Evolutionary conservation across 257 asterid genomes (phyloP), one percentile per base, ranked within the genome.

Genomic region (Schizonepeta tenuifolia): DNA sequence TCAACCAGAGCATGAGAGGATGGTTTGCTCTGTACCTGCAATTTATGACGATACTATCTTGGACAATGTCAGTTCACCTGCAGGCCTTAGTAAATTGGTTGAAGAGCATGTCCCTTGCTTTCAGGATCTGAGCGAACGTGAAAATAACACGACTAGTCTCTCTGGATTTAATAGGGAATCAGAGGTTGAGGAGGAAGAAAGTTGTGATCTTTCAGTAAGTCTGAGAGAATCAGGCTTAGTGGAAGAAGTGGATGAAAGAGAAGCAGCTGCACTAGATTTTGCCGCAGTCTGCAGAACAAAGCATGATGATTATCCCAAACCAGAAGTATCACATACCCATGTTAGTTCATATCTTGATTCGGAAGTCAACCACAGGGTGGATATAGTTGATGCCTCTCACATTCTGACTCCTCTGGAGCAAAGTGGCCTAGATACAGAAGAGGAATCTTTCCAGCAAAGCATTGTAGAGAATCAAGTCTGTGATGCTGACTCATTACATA

Each of bases 181-280:
- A 36, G 73, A 70, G 43, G 71, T 79, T 24, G 22, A 47, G 57
- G 77, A 73, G 68, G 70, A 71, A 61, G 77, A 62, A 60, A 55
- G 38, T 38, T 43, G 74, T 41, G 63, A 49, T 66, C 67, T 69
- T 33, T 65, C 64, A 51, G 80, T 46, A 69, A 70, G 75, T 35
- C 79, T 64, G 17, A 28, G 9, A 43, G 76, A 78, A 54, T 75
- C 84, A 60, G 56, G 71, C 40, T 69, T 74, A 24, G 44, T 73
- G 67, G 85, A 82, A 38, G 86, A 83, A 82, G 79, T 66, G 41
- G 65, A 63, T 66, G 79, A 78, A 62, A 79, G 31, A 72, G 82
- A 70, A 70, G 81, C 73, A 51, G 71, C 71, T 64, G 21, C 79
- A 75, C 75, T 59, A 69, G 69, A 79, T 74, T 70, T 28, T 74